Conservation (phyloP, 805 yeast genomes). For the Nakazawaea ernobii region DNA sequence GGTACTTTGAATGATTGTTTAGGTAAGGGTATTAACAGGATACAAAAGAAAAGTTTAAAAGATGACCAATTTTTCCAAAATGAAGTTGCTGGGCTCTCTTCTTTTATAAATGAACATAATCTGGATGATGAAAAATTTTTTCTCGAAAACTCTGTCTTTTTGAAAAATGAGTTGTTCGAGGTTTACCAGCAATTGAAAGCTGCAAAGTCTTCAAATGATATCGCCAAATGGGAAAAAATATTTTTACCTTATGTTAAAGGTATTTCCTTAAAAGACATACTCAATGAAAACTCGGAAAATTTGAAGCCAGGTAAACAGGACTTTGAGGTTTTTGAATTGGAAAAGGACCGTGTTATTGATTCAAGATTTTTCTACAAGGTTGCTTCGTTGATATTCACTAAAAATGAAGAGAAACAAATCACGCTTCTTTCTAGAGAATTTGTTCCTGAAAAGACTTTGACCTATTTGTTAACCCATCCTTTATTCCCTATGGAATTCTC, state of each 20-base stretch:
- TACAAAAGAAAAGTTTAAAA: slow-evolving; percentile 12
- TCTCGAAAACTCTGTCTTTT: slow-evolving; percentile 15
- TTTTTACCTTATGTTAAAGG: slow-evolving; percentile 26
- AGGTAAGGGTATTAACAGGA: slow-evolving; percentile 47
- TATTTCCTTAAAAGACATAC: slow-evolving; percentile 21
- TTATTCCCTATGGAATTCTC: slow-evolving; percentile 63
- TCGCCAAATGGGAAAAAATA: slow-evolving; percentile 24
- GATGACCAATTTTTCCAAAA: slow-evolving; percentile 13
- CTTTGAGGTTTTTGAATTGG: slow-evolving; percentile 51
- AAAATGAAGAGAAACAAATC: slow-evolving; percentile 16
- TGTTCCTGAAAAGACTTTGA: slow-evolving; percentile 53
- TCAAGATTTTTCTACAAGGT: slow-evolving; percentile 44
- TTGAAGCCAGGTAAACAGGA: slow-evolving; percentile 19
- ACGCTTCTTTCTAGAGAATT: slow-evolving; percentile 24
- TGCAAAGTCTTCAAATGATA: slow-evolving; percentile 16
- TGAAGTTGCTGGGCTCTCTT: slow-evolving; percentile 20
- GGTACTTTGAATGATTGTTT: slow-evolving; percentile 65
- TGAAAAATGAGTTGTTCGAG: slow-evolving; percentile 20
- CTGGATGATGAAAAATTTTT: slow-evolving; percentile 20
- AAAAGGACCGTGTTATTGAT: slow-evolving; percentile 62
- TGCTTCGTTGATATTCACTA: slow-evolving; percentile 34
- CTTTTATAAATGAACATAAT: slow-evolving; percentile 17
- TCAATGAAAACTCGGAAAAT: slow-evolving; percentile 14
- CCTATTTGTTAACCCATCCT: slow-evolving; percentile 83
- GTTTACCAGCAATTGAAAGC: slow-evolving; percentile 22